Evolutionary conservation across 2,329 filamentous ascomycete species (phyloP).

Genomic region (Dothistroma pini): DNA sequence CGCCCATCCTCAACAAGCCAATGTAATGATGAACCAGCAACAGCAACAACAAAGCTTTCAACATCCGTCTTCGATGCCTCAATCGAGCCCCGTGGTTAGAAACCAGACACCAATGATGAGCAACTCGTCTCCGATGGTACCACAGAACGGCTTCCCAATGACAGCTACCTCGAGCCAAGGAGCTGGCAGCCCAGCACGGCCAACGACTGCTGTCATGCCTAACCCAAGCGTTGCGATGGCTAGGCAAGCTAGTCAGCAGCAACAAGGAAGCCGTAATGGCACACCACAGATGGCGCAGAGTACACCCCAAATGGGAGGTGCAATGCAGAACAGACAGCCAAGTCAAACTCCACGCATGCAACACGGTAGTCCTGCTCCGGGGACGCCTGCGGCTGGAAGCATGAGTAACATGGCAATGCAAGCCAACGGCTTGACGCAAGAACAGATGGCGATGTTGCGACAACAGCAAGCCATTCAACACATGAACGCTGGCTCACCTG

Average conservation of each 20-base stretch:
- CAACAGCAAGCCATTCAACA: constrained; percentile 31
- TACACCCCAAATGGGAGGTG: constrained; percentile 36
- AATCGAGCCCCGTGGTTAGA: constrained; percentile 60
- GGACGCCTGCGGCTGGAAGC: constrained; percentile 21
- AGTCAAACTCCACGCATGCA: constrained; percentile 37
- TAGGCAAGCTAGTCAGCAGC: constrained; percentile 38
- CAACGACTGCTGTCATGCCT: constrained; percentile 59
- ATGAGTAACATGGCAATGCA: constrained; percentile 31
- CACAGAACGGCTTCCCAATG: constrained; percentile 45
- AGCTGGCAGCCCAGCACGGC: constrained; percentile 60
- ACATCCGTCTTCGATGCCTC: constrained; percentile 48
- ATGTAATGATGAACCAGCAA: constrained; percentile 36
- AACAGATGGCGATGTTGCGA: constrained; percentile 34
- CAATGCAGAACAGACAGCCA: constrained; percentile 35
- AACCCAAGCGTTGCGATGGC: constrained; percentile 35
- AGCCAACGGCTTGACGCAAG: constrained; percentile 29
- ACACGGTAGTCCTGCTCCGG: constrained; percentile 34
- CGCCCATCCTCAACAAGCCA: constrained; percentile 40
- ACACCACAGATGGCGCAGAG: constrained; percentile 40
- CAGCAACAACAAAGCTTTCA: constrained; percentile 39
- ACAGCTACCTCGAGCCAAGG: constrained; percentile 64
- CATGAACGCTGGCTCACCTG: constrained; percentile 22
- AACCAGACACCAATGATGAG: constrained; percentile 47
- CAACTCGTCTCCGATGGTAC: constrained; percentile 43
- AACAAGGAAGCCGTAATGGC: constrained; percentile 32